These are phyloP conservation scores for Mrakia frigida DNA, from an alignment of 768 basidiomycete species.

Conservation along the genomic window DNA sequence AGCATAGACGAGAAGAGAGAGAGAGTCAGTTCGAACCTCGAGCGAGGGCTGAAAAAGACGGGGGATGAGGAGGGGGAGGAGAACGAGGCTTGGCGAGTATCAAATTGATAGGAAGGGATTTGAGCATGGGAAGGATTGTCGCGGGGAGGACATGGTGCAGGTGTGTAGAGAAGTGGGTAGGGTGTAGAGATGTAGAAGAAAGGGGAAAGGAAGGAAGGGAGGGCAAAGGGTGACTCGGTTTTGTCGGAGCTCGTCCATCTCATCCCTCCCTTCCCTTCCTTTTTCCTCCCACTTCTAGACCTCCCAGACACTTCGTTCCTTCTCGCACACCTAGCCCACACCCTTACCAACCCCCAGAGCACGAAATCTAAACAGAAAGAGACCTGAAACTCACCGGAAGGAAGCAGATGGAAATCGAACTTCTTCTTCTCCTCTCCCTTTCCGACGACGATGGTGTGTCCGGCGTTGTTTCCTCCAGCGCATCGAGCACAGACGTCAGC, in stretches of 20 bases:
- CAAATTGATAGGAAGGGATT: background rate
- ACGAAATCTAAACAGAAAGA: background rate
- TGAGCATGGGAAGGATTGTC: background rate
- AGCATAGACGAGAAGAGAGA: background rate
- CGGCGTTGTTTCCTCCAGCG: conserved; percentile 98
- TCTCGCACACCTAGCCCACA: background rate
- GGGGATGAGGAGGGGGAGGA: background rate
- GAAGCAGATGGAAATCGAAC: conserved; percentile 92
- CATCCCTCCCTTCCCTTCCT: background rate
- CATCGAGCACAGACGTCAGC: conserved; percentile 90
- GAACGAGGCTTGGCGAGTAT: conserved; percentile 1
- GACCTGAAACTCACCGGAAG: conserved; percentile 61
- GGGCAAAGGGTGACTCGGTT: background rate
- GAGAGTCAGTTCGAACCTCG: background rate
- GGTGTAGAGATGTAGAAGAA: background rate
- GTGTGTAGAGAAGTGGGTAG: background rate
- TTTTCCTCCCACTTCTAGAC: too few species aligned
- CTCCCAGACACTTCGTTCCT: background rate
- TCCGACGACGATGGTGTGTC: conserved; percentile 90
- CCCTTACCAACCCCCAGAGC: background rate
- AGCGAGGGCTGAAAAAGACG: background rate
- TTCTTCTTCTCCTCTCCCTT: conserved; percentile 68
- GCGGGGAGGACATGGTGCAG: background rate
- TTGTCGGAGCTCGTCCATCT: background rate
- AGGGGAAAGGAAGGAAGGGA: background rate